These are phyloP conservation scores for Cladosporium sp. DNA, from an alignment of 2,329 filamentous ascomycete genomes.

Conservation along the genomic window DNA sequence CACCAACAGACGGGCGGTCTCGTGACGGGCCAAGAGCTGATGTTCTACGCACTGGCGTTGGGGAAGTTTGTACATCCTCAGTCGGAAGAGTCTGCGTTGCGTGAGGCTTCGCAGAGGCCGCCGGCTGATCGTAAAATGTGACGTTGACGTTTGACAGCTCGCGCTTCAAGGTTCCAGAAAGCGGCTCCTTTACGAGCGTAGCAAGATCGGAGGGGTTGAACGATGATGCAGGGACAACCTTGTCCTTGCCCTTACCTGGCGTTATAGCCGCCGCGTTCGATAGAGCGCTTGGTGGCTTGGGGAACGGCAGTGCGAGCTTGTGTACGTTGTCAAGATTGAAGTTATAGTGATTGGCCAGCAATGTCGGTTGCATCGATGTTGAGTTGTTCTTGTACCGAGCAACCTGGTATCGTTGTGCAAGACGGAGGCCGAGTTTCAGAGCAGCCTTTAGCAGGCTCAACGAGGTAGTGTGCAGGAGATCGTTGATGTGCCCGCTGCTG, in stretches of 20 bases:
- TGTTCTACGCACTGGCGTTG: constrained; percentile 74
- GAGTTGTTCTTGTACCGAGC: constrained; percentile 69
- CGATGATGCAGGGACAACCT: constrained; percentile 54
- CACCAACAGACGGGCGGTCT: constrained; percentile 34
- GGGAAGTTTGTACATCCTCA: constrained; percentile 62
- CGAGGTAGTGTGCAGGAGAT: constrained; percentile 84
- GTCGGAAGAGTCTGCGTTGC: constrained; percentile 38
- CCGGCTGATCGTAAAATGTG: constrained; percentile 68
- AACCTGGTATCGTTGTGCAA: constrained; percentile 90
- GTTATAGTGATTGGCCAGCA: constrained; percentile 81
- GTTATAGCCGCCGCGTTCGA: constrained; percentile 54
- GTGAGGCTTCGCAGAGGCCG: constrained; percentile 27
- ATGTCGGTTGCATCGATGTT: constrained; percentile 62
- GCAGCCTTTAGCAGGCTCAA: constrained; percentile 75
- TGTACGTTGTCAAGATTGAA: constrained; percentile 76
- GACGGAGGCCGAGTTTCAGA: constrained; percentile 77
- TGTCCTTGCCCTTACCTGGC: constrained; percentile 76
- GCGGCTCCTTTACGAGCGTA: constrained; percentile 63
- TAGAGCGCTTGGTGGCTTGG: constrained; percentile 62
- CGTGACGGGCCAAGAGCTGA: constrained; percentile 49
- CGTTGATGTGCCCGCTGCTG: constrained; percentile 86
- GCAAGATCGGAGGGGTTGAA: constrained; percentile 84
- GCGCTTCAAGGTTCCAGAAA: constrained; percentile 59
- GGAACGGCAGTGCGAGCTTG: constrained; percentile 78
- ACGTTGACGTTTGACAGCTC: constrained; percentile 79